Evolutionary conservation across 352 stramenopile species (phyloP).

Genomic region (Phytophthora colocasiae): DNA sequence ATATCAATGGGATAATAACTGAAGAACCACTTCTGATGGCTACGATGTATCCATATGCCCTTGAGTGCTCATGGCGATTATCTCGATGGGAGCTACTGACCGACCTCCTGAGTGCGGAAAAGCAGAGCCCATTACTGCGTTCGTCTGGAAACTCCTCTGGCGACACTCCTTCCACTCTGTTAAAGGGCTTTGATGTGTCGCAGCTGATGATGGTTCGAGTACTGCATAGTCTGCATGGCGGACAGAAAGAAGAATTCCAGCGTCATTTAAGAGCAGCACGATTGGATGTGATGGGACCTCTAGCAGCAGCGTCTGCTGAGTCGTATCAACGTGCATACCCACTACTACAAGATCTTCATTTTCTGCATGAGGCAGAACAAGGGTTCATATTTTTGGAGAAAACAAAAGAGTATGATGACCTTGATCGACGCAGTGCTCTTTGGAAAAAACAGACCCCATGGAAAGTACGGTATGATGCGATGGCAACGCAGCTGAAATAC

Average conservation of each 20-base stretch:
- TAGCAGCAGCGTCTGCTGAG: slow-evolving; percentile 73
- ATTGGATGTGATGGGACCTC: slow-evolving; percentile 72
- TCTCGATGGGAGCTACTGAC: slow-evolving; percentile 84
- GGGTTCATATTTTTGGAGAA: slow-evolving; percentile 67
- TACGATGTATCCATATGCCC: slow-evolving; percentile 81
- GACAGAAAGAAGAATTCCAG: slow-evolving; percentile 61
- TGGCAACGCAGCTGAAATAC: slow-evolving; percentile 85
- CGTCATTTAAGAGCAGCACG: slow-evolving; percentile 71
- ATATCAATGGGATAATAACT: slow-evolving; percentile 88
- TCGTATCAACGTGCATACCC: slow-evolving; percentile 84
- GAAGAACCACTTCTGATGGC: slow-evolving; percentile 80
- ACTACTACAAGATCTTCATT: slow-evolving; percentile 77
- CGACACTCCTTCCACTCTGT: slow-evolving; percentile 31
- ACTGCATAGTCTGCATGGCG: slow-evolving; percentile 74
- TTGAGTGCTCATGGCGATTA: slow-evolving; percentile 89
- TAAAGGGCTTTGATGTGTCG: slow-evolving; percentile 76
- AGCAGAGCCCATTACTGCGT: slow-evolving; percentile 67
- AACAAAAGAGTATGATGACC: slow-evolving; percentile 26
- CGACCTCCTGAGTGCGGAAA: slow-evolving; percentile 78
- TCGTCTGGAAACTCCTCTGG: slow-evolving; percentile 34
- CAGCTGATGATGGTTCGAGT: slow-evolving; percentile 86
- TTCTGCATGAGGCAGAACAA: slow-evolving; percentile 80
- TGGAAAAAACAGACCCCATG: slow-evolving; percentile 77
- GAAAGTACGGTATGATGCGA: slow-evolving; percentile 71
- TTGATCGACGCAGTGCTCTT: slow-evolving; percentile 37